phyloP scores from a whole-genome alignment of 306 rosid genomes.

The Adenanthera pavonina region DNA sequence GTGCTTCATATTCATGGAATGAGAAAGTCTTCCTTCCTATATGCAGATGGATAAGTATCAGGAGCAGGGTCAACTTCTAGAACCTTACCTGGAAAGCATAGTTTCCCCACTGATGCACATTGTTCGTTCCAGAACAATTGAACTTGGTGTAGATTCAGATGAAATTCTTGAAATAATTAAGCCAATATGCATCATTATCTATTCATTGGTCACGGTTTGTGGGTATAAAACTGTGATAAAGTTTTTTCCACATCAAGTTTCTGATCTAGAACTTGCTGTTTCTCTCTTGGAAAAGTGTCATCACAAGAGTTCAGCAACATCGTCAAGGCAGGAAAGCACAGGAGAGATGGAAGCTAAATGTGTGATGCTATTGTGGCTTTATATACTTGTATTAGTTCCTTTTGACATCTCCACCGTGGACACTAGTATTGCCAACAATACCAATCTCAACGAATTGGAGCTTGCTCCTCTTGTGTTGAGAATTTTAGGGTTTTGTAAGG shows the following conservation, averaged over 20 bases:
- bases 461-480: slow-evolving; percentile 80
- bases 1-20: not conserved
- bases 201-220: slow-evolving; percentile 79
- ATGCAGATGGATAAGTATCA: slow-evolving; percentile 95
- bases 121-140: slow-evolving; percentile 69
- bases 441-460: slow-evolving; percentile 57
- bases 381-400: slow-evolving; percentile 90
- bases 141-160: slow-evolving; percentile 64
- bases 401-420: slow-evolving; percentile 92
- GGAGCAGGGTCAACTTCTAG: slow-evolving; percentile 92
- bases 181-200: slow-evolving; percentile 81
- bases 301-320: slow-evolving; percentile 55
- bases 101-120: slow-evolving; percentile 83
- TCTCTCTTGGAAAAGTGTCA: slow-evolving; percentile 86
- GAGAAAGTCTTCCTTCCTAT: slow-evolving; percentile 17
- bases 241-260: slow-evolving; percentile 95
- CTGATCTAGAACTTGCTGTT: slow-evolving; percentile 94
- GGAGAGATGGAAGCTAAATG: slow-evolving; percentile 96
- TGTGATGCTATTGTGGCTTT: slow-evolving; percentile 90
- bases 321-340: slow-evolving; percentile 81
- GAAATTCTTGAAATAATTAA: slow-evolving; percentile 73
- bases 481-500: slow-evolving; percentile 82
- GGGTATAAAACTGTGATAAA: slow-evolving; percentile 89
- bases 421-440: slow-evolving; percentile 68
- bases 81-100: slow-evolving; percentile 90